Percentiles rank a stretch among this genome's conserved stretches.
Conservation (phyloP, 2,329 filamentous ascomycete species). For the Ceratocystis smalleyi region DNA sequence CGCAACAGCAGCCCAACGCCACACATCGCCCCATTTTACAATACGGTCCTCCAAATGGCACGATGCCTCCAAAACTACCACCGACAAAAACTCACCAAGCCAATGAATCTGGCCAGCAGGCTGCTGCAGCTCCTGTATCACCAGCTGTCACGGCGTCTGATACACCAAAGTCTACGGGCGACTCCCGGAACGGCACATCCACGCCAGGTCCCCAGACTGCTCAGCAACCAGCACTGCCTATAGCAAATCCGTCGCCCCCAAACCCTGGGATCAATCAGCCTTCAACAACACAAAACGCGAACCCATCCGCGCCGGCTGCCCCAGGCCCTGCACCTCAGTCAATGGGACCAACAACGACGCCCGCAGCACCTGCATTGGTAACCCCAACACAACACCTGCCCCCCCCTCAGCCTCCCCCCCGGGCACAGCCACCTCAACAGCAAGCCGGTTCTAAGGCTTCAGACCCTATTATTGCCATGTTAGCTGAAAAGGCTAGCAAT, state of each 20-base stretch:
- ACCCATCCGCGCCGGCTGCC: neutral
- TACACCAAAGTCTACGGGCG: conserved; percentile 15
- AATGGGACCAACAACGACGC: neutral
- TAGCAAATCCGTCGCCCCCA: neutral
- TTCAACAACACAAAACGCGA: neutral
- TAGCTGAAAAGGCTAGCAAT: conserved; percentile 59
- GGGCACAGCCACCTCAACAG: conserved; percentile 9
- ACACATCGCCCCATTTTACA: conserved; percentile 43
- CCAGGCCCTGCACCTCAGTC: neutral
- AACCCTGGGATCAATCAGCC: neutral
- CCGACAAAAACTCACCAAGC: conserved; percentile 27
- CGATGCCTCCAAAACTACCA: conserved; percentile 35
- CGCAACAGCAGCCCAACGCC: conserved; percentile 19
- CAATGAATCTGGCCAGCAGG: conserved; percentile 20
- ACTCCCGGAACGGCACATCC: neutral
- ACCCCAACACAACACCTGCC: conserved; percentile 18
- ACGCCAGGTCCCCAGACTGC: neutral
- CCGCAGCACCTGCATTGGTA: conserved; percentile 9
- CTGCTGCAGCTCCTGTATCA: conserved; percentile 16
- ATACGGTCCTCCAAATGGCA: conserved; percentile 48
- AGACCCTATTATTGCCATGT: conserved; percentile 66
- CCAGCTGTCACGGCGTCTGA: conserved; percentile 6
- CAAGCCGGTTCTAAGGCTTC: conserved; percentile 23
- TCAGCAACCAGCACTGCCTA: neutral
- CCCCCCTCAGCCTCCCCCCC: conserved; percentile 12